These are phyloP conservation scores for Pyrenochaeta sp. DNA, from an alignment of 2,329 filamentous ascomycete species.

Conservation along the genomic window DNA sequence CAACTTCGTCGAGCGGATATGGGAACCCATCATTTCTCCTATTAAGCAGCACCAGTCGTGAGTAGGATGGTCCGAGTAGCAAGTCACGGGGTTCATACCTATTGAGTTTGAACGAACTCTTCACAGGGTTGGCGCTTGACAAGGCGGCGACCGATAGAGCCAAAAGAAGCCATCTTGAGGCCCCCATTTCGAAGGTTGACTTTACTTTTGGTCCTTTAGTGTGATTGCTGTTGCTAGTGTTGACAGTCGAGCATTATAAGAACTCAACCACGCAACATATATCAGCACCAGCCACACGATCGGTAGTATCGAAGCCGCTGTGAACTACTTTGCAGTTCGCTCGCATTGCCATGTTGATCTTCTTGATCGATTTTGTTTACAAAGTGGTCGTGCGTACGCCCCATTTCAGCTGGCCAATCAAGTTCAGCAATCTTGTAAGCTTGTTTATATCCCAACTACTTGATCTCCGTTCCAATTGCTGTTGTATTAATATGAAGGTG, in stretches of 20 bases:
- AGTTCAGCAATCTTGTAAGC: background rate
- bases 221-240: background rate
- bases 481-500: background rate
- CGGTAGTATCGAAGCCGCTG: background rate
- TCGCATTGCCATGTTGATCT: background rate
- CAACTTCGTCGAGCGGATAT: conserved; percentile 31
- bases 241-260: background rate
- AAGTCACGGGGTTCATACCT: background rate
- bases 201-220: background rate
- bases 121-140: background rate
- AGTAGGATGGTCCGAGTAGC: background rate
- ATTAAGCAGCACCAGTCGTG: background rate
- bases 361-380: background rate
- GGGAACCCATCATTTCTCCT: conserved; percentile 24
- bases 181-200: background rate
- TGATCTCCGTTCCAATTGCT: background rate
- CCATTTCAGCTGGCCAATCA: background rate
- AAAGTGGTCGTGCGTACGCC: background rate
- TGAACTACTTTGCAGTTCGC: background rate
- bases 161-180: background rate
- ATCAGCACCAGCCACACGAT: background rate
- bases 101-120: background rate
- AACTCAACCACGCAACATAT: background rate
- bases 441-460: background rate
- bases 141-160: background rate